Evolutionary conservation across 768 basidiomycete species (phyloP), one percentile per base, ranked within the genome.

Genomic region (Saitozyma podzolica): DNA sequence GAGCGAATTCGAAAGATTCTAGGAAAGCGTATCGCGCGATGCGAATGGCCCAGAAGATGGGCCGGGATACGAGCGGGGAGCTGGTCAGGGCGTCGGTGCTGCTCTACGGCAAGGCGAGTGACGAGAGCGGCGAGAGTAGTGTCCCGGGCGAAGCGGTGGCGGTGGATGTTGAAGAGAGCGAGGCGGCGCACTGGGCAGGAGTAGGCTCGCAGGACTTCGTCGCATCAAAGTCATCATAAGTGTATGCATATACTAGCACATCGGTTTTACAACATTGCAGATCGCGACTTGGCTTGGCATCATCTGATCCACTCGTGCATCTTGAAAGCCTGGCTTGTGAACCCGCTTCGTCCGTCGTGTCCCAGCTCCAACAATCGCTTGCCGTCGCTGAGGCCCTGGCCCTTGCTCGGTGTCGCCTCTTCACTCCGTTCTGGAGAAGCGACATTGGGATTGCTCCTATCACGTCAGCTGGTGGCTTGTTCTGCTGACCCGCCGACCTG

Each of bases 271-370:
- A 39, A 49, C 45, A n/a, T n/a, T n/a, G n/a, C n/a, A n/a, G n/a
- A n/a, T n/a, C n/a, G n/a, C n/a, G n/a, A n/a, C n/a, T n/a, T n/a
- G n/a, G n/a, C 45, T 17, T 3, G 11, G 41, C 20, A 39, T 68
- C 63, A 93, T 61, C 91, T 86, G 66, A 95, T 85, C 17, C 84
- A 85, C 78, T 90, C 88, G 71, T 88, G 90, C 85, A 89, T 87
- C 71, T 83, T 89, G 83, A 88, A 92, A 14, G 80, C 78, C 9
- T 83, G 81, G 8, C 85, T 83, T 37, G 81, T 82, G 78, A 89
- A 94, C 4, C 86, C 84, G 69, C 91, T 88, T 10, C 87, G 85
- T 68, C 92, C 91, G 52, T 87, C 88, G 56, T 87, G 73, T 3
- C 77, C 77, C 50, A 70, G 49, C 60, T 72, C 66, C n/a, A 77